Percentiles rank a stretch among this genome's conserved stretches.
Evolutionary conservation across 1,284 basidiomycete species (phyloP).

Genomic region (Lentinula novae-zelandiae): DNA sequence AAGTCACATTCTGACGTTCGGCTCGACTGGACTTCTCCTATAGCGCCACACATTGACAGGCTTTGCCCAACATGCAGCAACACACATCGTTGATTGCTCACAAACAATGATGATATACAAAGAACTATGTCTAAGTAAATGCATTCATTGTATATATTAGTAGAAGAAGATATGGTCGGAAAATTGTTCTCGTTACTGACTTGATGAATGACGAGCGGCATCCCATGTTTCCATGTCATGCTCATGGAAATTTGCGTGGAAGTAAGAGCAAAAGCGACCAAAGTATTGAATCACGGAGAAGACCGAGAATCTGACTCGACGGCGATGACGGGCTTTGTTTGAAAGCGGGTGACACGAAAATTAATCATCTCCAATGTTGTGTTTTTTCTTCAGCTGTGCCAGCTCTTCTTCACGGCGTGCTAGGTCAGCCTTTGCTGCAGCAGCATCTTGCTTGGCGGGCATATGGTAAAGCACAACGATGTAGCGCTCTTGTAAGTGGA

Average conservation of each 20-base stretch:
- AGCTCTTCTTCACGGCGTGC: slow-evolving; percentile 91
- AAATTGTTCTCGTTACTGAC: neutral
- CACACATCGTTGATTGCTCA: slow-evolving; percentile 16
- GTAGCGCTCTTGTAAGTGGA: slow-evolving; percentile 97
- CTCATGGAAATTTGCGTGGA: neutral
- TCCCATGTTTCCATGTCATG: neutral
- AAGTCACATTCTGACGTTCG: neutral
- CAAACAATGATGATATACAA: slow-evolving; percentile 8
- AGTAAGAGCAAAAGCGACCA: neutral
- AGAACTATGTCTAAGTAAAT: slow-evolving; percentile 1
- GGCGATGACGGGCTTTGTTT: neutral
- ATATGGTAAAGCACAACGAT: slow-evolving; percentile 98
- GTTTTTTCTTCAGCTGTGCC: slow-evolving; percentile 81
- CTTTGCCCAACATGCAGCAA: slow-evolving; percentile 14
- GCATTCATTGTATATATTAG: slow-evolving; percentile 6
- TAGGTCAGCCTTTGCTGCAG: slow-evolving; percentile 89
- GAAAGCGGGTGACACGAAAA: neutral
- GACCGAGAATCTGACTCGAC: neutral
- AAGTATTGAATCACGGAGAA: neutral
- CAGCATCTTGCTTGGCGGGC: slow-evolving; percentile 91
- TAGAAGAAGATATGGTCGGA: neutral
- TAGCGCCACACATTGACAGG: slow-evolving; percentile 46
- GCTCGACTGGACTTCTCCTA: slow-evolving; percentile 9
- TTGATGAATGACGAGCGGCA: neutral
- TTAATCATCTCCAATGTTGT: slow-evolving; percentile 74